These are phyloP conservation scores for Pulicaria dysenterica DNA, from an alignment of 129 eudicot species.

Conservation along the genomic window DNA sequence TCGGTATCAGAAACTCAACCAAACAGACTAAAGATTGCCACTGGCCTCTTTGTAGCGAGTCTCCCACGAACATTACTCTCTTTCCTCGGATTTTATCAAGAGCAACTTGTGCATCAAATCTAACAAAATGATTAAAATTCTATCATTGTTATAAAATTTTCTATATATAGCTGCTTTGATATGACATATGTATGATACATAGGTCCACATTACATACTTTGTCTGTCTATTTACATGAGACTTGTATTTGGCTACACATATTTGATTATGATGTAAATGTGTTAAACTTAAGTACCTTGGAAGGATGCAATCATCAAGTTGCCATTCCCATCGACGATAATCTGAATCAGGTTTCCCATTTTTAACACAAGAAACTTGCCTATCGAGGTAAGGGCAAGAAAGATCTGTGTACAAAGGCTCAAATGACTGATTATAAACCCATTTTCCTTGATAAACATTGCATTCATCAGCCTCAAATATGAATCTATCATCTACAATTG, in stretches of 20 bases:
- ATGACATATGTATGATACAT: too few relatives aligned
- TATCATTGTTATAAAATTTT: too few relatives aligned
- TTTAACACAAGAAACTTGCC: slow-evolving; percentile 80
- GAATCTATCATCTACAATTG: slow-evolving; percentile 64
- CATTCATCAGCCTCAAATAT: slow-evolving; percentile 85
- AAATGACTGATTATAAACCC: slow-evolving; percentile 74
- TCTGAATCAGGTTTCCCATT: slow-evolving; percentile 73
- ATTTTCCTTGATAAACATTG: slow-evolving; percentile 63
- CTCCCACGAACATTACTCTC: slow-evolving; percentile 95
- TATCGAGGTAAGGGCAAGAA: slow-evolving; percentile 77
- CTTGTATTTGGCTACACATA: too few relatives aligned
- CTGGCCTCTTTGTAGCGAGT: slow-evolving; percentile 91
- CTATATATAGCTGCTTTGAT: too few relatives aligned
- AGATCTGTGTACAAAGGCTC: slow-evolving; percentile 79
- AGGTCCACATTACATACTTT: too few relatives aligned
- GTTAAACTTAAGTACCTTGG: slow-evolving; percentile 54
- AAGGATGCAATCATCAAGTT: slow-evolving; percentile 85
- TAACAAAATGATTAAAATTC: slow-evolving; percentile 4
- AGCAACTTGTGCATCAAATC: slow-evolving; percentile 72
- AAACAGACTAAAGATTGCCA: slow-evolving; percentile 97
- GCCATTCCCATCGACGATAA: slow-evolving; percentile 91
- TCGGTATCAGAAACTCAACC: slow-evolving; percentile 73
- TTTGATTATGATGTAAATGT: too few relatives aligned
- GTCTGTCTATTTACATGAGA: too few relatives aligned
- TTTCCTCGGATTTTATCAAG: slow-evolving; percentile 73